Evolutionary conservation across 2,329 filamentous ascomycete species (phyloP).

Genomic region (Aureobasidium sp.): DNA sequence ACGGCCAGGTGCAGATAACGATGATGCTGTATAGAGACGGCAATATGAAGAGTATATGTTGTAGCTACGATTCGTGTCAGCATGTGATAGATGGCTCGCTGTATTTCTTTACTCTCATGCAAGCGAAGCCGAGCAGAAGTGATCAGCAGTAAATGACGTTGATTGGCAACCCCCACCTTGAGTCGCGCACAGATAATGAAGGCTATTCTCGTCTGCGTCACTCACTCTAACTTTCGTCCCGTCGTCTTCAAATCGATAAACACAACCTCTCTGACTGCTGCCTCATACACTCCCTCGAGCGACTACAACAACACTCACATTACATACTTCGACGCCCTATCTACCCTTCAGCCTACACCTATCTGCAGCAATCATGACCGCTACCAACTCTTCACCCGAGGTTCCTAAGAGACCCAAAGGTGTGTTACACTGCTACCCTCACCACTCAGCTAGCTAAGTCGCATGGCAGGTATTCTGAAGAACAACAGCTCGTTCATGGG

Average conservation of each 20-base stretch:
- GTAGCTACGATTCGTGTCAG: background rate
- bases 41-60: background rate
- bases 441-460: background rate
- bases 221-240: background rate
- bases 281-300: background rate
- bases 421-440: constrained; percentile 17
- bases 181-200: constrained; percentile 6
- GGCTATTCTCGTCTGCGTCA: constrained; percentile 1
- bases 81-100: background rate
- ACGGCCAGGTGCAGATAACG: constrained; percentile 4
- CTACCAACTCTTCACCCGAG: constrained; percentile 16
- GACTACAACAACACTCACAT: background rate
- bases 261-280: background rate
- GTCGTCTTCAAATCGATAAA: constrained; percentile 3
- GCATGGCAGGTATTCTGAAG: constrained; percentile 74
- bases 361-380: constrained; percentile 3
- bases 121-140: background rate
- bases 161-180: constrained; percentile 3
- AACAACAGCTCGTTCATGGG: constrained; percentile 57
- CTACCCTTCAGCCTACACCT: background rate
- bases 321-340: background rate
- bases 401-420: constrained; percentile 38
- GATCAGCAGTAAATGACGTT: background rate
- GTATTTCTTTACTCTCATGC: background rate
- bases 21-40: constrained; percentile 3